Conservation (phyloP, 345 rosid species). For the Psidium guajava region DNA sequence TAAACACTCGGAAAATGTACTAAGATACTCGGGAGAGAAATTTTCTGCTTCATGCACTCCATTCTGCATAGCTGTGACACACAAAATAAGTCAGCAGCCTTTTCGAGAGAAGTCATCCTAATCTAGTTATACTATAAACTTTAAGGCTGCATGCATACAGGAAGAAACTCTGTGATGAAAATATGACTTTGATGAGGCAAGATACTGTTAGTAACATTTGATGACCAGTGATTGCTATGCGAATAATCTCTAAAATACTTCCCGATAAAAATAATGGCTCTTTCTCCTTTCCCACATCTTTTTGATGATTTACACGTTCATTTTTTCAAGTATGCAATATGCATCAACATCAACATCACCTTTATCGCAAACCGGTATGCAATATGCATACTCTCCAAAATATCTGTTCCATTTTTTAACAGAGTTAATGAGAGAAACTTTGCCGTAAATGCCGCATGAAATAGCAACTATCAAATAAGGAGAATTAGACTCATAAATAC, state of each 20-base stretch:
- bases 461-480: background rate
- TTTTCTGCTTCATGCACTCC: conserved; percentile 34
- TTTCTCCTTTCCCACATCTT: background rate
- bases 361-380: background rate
- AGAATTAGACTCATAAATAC: background rate
- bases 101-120: background rate
- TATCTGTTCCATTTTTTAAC: background rate
- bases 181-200: background rate
- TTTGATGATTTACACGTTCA: background rate
- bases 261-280: background rate
- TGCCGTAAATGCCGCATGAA: background rate
- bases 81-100: background rate
- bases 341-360: no score
- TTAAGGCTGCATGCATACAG: background rate
- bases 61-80: conserved; percentile 32
- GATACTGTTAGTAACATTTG: background rate
- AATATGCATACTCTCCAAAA: background rate
- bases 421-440: background rate
- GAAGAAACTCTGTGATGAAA: background rate
- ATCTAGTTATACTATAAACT: background rate
- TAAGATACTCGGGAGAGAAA: conserved; percentile 27
- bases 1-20: conserved; percentile 26
- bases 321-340: background rate
- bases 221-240: background rate
- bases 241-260: background rate